A percentile compares a stretch with the other conserved stretches of the same genome.
phyloP scores from a whole-genome alignment of 768 basidiomycete genomes.

The Pleurotus tuber-regium region DNA sequence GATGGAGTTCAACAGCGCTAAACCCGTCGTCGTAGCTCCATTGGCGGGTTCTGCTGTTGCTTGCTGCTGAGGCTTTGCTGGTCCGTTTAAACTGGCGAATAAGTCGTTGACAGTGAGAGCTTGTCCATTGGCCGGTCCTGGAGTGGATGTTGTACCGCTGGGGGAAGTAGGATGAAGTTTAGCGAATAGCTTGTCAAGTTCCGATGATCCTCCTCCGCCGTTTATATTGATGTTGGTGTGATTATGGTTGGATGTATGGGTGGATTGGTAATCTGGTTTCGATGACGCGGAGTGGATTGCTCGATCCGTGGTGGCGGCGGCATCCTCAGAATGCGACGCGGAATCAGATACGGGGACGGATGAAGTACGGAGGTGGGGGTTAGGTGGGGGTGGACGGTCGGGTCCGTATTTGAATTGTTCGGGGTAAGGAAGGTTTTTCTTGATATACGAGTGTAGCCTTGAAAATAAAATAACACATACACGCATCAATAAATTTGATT shows the following conservation, averaged over 20 bases:
- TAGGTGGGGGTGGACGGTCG: conserved; percentile 61
- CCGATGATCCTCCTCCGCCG: conserved; percentile 31
- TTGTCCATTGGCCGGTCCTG: conserved; percentile 16
- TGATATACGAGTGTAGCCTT: conserved; percentile 67
- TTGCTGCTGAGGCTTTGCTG: conserved; percentile 22
- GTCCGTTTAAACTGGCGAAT: conserved; percentile 14
- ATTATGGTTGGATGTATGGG: not conserved
- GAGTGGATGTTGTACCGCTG: conserved; percentile 10
- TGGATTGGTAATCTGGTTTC: no score
- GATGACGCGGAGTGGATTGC: not conserved
- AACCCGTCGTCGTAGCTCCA: conserved; percentile 41
- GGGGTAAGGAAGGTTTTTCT: conserved; percentile 66
- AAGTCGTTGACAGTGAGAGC: conserved; percentile 14
- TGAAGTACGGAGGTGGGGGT: conserved; percentile 31
- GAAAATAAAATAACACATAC: not conserved
- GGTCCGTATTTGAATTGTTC: conserved; percentile 70
- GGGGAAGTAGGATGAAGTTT: conserved; percentile 32
- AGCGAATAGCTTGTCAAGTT: conserved; percentile 47
- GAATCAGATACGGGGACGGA: conserved; percentile 19
- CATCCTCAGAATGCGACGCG: not conserved
- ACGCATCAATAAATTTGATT: conserved; percentile 10
- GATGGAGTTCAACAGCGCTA: conserved; percentile 62
- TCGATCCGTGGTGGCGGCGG: not conserved
- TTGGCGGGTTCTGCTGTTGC: conserved; percentile 19
- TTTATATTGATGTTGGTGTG: not conserved